Conservation (phyloP, 2,329 filamentous ascomycete species). For the Didymella sp. region DNA sequence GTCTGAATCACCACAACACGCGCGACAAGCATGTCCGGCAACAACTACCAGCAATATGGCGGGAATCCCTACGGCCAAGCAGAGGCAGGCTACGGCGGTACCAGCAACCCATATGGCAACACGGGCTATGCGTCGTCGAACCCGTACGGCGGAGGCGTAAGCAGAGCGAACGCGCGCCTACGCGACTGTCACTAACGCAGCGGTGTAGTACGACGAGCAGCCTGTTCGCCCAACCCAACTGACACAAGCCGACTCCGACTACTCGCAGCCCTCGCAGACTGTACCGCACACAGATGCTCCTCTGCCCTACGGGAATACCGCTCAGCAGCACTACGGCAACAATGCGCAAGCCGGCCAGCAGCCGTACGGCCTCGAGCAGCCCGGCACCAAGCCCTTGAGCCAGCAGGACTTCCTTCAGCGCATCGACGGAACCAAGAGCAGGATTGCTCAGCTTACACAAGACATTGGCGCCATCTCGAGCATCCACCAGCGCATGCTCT, state of each 20-base stretch:
- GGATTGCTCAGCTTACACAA: conserved; percentile 71
- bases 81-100: conserved; percentile 42
- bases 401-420: conserved; percentile 73
- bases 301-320: conserved; percentile 18
- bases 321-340: conserved; percentile 53
- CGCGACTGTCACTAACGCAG: conserved; percentile 19
- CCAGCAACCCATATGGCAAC: conserved; percentile 50
- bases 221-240: conserved; percentile 35
- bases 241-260: conserved; percentile 48
- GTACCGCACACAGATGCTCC: conserved; percentile 29
- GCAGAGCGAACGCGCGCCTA: conserved; percentile 19
- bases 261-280: conserved; percentile 49
- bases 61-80: conserved; percentile 67
- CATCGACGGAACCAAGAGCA: conserved; percentile 69
- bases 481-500: conserved; percentile 74
- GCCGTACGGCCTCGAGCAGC: conserved; percentile 58
- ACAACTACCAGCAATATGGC: conserved; percentile 62
- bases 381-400: conserved; percentile 59
- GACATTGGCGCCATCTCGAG: conserved; percentile 72
- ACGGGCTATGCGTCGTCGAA: conserved; percentile 41
- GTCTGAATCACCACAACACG: conserved; percentile 22
- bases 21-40: conserved; percentile 37
- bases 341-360: conserved; percentile 32
- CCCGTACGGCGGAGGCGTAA: conserved; percentile 41
- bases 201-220: conserved; percentile 32